phyloP scores from a whole-genome alignment of 164 flowering plant genomes.

The Magnolia kwangsiensis region DNA sequence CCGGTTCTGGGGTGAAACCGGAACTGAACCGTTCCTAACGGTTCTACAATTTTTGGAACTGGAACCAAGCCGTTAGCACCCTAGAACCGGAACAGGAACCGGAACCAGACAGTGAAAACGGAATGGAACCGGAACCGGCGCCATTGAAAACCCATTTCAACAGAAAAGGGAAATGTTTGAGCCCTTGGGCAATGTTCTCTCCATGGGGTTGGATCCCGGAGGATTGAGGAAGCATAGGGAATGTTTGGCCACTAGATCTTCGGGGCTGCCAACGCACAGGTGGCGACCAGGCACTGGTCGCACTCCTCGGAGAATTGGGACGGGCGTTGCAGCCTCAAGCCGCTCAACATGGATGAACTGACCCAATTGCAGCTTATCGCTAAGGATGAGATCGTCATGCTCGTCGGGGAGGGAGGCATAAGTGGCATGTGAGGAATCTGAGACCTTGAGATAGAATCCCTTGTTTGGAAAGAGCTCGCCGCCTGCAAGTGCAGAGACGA shows the following conservation, averaged over 20 bases:
- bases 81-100: no score
- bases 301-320: slow-evolving; percentile 84
- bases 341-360: slow-evolving; percentile 90
- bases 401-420: no score
- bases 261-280: slow-evolving; percentile 89
- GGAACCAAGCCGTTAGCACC: no score
- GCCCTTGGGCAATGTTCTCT: slow-evolving; percentile 32
- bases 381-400: slow-evolving; percentile 83
- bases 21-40: no score
- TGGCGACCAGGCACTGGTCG: slow-evolving; percentile 88
- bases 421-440: slow-evolving; percentile 97
- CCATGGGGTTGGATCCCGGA: slow-evolving; percentile 38
- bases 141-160: no score
- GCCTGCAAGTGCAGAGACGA: slow-evolving; percentile 86
- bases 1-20: no score
- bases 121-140: no score
- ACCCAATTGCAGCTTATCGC: slow-evolving; percentile 91
- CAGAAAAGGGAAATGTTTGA: no score
- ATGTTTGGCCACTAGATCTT: slow-evolving; percentile 81
- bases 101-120: no score
- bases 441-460: slow-evolving; percentile 91
- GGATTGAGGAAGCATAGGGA: slow-evolving; percentile 66
- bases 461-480: slow-evolving; percentile 82
- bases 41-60: no score
- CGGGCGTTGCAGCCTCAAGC: slow-evolving; percentile 79